A percentile compares a stretch with the other conserved stretches of the same genome.
phyloP scores from a whole-genome alignment of 441 rosid species.

The Erodium chrysanthum region DNA sequence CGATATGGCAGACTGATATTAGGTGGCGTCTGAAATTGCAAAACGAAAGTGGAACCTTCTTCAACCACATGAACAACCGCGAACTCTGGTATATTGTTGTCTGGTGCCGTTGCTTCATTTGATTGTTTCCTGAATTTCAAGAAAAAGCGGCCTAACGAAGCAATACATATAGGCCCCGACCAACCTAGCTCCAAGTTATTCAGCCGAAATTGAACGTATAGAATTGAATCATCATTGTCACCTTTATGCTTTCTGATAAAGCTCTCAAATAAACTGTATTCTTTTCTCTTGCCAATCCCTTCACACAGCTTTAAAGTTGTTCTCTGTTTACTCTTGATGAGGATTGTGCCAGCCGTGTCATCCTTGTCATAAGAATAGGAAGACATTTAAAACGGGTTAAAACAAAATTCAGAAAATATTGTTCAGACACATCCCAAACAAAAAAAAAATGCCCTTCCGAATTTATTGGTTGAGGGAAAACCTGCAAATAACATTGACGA shows the following conservation, averaged over 20 bases:
- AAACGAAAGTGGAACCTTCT: slow-evolving; percentile 73
- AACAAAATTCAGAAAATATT: slow-evolving; percentile 13
- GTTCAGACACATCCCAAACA: slow-evolving; percentile 15
- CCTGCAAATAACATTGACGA: slow-evolving; percentile 83
- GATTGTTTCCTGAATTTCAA: slow-evolving; percentile 66
- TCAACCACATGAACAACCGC: slow-evolving; percentile 74
- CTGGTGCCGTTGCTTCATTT: slow-evolving; percentile 35
- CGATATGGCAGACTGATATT: slow-evolving; percentile 64
- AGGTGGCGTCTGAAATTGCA: slow-evolving; percentile 77
- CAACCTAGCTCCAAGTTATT: slow-evolving; percentile 53
- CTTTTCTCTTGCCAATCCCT: slow-evolving; percentile 42
- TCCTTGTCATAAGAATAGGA: slow-evolving; percentile 34
- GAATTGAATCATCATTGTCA: slow-evolving; percentile 40
- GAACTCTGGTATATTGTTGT: slow-evolving; percentile 34
- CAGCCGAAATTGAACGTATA: slow-evolving; percentile 57
- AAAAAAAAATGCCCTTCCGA: slow-evolving; percentile 7
- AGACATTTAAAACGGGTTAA: slow-evolving; percentile 18
- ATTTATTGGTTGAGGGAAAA: slow-evolving; percentile 27
- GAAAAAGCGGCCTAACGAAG: slow-evolving; percentile 81
- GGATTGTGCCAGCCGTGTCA: slow-evolving; percentile 43
- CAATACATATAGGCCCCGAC: slow-evolving; percentile 93
- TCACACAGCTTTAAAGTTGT: slow-evolving; percentile 44
- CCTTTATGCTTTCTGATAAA: slow-evolving; percentile 69
- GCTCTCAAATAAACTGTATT: slow-evolving; percentile 69
- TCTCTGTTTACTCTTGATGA: slow-evolving; percentile 48